Base-by-base conservation (phyloP, 1,139 yeast species). In the Saccharomyces hybrid region DNA sequence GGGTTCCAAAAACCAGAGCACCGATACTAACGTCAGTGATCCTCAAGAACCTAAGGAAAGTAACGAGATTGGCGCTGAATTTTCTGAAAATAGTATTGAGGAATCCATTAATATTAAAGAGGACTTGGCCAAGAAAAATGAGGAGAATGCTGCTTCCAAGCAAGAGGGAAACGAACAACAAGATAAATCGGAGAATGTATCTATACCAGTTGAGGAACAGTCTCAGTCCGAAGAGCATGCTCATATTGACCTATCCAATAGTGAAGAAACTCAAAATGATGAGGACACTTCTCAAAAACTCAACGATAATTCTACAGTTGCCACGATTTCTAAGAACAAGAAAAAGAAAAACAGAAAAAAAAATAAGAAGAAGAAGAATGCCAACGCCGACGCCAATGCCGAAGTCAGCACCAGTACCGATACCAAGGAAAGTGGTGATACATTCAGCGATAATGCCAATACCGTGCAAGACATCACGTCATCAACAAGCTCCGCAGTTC, bases 321-420 rank as follows among this genome's bases (percentile, higher is more conserved):
- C 50, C n/a, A 34, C 32, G n/a, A 26, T 42, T 16, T 25, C 49
- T 41, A 50, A 54, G 9, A 55, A 56, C 44, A 52, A 53, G 52
- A 55, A 54, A 52, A 57, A 56, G 49, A 56, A 56, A 31, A 58
- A 56, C 52, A 57, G 56, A 54, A 59, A 54, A 52, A 54, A 56
- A 27, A 57, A 52, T 26, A 52, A 54, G 53, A 54, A 57, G 47
- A 50, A 55, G 5, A 44, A 50, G 13, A 52, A 42, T 13, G 32
- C 52, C 26, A 51, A 48, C n/a, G 58, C 50, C 20, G 57, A 55
- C 27, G 56, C 51, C 11, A 52, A 28, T 8, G 13, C 3, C 13
- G 31, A 28, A 25, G 56, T 59, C 42, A 27, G 28, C 28, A 27
- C 28, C 38, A 31, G n/a, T 31, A 2, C 38, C n/a, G 7, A 13